Conservation (phyloP, 2,329 filamentous ascomycete species). For the Beauveria scarabaeidicola region DNA sequence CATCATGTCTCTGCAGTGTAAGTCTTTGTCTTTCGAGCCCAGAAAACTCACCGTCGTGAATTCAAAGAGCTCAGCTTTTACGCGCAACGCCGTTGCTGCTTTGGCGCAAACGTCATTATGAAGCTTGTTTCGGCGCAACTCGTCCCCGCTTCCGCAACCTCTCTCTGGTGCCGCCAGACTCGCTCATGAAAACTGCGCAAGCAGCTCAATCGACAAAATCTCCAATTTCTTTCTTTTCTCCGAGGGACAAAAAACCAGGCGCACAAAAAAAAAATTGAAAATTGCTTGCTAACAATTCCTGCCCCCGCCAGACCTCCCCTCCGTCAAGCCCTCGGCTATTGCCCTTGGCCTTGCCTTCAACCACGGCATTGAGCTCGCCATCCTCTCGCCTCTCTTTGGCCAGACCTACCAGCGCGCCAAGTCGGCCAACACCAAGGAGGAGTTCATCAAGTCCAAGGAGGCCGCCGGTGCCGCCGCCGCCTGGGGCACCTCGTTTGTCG, state of each 20-base stretch:
- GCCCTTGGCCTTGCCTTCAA: constrained; percentile 94
- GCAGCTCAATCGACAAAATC: too few species aligned
- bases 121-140: background rate
- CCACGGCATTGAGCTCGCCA: constrained; percentile 80
- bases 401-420: constrained; percentile 91
- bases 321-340: constrained; percentile 97
- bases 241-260: too few species aligned
- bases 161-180: background rate
- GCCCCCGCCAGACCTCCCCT: constrained; percentile 42
- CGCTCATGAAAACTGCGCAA: too few species aligned
- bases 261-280: too few species aligned
- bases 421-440: constrained; percentile 86
- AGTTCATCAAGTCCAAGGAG: constrained; percentile 92
- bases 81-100: background rate
- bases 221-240: too few species aligned
- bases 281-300: background rate
- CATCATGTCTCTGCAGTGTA: constrained; percentile 54
- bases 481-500: constrained; percentile 83
- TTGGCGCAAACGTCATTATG: constrained; percentile 6
- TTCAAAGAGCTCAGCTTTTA: background rate
- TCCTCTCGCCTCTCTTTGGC: constrained; percentile 84
- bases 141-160: background rate
- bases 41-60: background rate
- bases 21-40: constrained; percentile 19
- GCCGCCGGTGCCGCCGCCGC: constrained; percentile 77